A percentile compares a stretch with the other conserved stretches of the same genome.
Conservation (phyloP, 1,284 basidiomycete genomes). For the Trichosporon asahii region DNA sequence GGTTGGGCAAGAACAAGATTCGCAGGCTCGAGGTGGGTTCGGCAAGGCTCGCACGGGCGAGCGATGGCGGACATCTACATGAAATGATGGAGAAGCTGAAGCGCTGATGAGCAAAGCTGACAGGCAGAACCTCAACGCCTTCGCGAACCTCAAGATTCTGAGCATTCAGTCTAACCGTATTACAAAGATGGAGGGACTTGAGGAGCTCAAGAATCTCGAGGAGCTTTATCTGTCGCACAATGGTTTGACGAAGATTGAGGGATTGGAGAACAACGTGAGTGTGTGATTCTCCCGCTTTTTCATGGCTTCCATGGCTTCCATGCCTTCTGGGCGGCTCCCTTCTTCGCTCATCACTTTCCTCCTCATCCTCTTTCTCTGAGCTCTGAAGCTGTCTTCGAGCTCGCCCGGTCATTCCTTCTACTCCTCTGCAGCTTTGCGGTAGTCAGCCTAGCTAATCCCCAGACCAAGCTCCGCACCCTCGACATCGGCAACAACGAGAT, state of each 20-base stretch:
- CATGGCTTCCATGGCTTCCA: slow-evolving; percentile 9
- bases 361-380: not conserved
- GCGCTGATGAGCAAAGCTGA: no score
- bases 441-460: slow-evolving; percentile 12
- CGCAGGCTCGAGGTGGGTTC: slow-evolving; percentile 61
- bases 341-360: not conserved
- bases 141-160: slow-evolving; percentile 65
- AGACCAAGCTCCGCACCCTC: slow-evolving; percentile 77
- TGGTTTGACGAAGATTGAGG: slow-evolving; percentile 79
- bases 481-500: slow-evolving; percentile 87
- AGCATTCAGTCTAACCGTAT: slow-evolving; percentile 93
- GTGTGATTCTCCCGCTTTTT: no score
- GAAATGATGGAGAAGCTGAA: no score
- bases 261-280: slow-evolving; percentile 75
- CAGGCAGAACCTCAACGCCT: slow-evolving; percentile 20
- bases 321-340: not conserved
- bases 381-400: not conserved
- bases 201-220: slow-evolving; percentile 68
- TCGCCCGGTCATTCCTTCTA: no score
- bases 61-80: no score
- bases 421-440: no score
- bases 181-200: slow-evolving; percentile 77
- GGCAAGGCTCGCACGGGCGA: no score
- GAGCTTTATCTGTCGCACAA: slow-evolving; percentile 95
- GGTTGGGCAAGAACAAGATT: slow-evolving; percentile 98